Evolutionary conservation across 2,329 filamentous ascomycete genomes (phyloP), one percentile per base, ranked within the genome.

Genomic region (Xylariomycetidae sp.): DNA sequence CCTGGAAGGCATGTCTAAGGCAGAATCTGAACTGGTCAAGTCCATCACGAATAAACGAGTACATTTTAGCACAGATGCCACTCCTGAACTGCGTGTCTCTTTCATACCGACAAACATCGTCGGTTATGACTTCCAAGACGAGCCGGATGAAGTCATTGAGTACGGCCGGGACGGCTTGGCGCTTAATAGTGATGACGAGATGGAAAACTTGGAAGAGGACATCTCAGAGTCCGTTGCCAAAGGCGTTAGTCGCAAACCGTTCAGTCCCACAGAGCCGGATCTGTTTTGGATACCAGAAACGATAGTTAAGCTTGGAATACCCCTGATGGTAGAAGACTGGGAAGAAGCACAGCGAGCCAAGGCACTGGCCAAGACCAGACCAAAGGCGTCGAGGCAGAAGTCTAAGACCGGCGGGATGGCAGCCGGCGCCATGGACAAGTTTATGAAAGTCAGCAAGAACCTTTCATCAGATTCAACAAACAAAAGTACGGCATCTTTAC

Each of bases 91-190:
- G 8, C 81, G 90, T 6, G 62, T 97, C 15, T 80, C 85, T 2
- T 94, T 85, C 51, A 67, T 82, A 4, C 92, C 92, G 0, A 70
- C 78, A 3, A 74, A 85, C 18, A 71, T 96, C 12, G 86, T 95
- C 3, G 79, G 80, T 0, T 72, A 97, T 25, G 80, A 94, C 50
- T 63, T 96, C 16, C 74, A 78, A 9, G 68, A 71, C 1, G 89
- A 96, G 53, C 73, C 78, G 18, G 81, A 85, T 12, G 77, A 77
- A 38, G 66, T 68, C 1, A 68, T 74, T 3, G 42, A 56, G 1
- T 70, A 62, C 42, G 70, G 66, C 2, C 67, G 77, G 17, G 66
- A 66, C 29, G 75, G 74, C 0, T 56, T 80, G 11, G 76, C 77
- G 2, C 64, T 79, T n/a, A 77, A 77, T 42, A 77, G 74, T 38